Evolutionary conservation across 768 basidiomycete genomes (phyloP).

Genomic region (Leccinum disarticulatum): DNA sequence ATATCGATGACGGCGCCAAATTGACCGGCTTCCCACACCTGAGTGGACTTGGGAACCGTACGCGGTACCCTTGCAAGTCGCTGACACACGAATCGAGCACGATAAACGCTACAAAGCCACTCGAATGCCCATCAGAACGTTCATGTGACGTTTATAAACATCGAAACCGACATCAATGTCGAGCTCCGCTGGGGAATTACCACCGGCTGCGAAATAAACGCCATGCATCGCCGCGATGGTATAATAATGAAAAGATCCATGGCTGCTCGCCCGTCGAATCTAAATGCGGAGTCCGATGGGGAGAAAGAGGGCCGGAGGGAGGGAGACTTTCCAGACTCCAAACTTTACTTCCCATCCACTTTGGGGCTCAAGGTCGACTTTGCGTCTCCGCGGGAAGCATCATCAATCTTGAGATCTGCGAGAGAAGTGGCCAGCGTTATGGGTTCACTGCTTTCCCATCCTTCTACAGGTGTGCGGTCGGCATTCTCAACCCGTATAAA

Average conservation of each 20-base stretch:
- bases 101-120: neutral
- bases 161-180: neutral
- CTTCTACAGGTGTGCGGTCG: constrained; percentile 17
- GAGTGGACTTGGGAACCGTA: neutral
- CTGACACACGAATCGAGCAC: neutral
- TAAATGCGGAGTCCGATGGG: neutral
- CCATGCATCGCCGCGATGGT: neutral
- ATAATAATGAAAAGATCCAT: neutral
- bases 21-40: neutral
- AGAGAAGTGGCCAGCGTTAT: neutral
- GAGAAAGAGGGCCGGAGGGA: neutral
- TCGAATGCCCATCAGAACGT: neutral
- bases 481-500: constrained; percentile 68
- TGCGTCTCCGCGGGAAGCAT: neutral
- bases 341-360: neutral
- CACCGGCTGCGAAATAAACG: neutral
- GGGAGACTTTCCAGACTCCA: neutral
- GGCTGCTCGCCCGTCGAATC: neutral
- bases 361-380: neutral
- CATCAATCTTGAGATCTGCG: constrained; percentile 1
- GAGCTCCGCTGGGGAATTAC: neutral
- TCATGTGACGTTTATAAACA: neutral
- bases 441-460: constrained; percentile 21
- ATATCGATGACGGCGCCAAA: neutral
- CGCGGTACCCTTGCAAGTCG: neutral